phyloP scores from a whole-genome alignment of 2,329 filamentous ascomycete genomes.

The Thielaviopsis ethacetica region DNA sequence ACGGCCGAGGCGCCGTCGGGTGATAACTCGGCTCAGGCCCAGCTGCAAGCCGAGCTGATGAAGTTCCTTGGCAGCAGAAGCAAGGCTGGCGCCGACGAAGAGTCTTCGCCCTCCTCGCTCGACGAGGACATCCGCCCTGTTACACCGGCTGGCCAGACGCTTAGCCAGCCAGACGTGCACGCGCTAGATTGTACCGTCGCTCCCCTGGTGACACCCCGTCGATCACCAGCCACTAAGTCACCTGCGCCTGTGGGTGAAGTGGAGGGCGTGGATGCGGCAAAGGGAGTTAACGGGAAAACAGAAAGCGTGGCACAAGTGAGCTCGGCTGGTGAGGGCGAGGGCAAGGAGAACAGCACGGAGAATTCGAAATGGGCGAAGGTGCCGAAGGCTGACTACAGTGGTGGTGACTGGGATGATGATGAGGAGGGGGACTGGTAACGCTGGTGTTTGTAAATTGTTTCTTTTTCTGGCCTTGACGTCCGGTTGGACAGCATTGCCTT shows the following conservation, averaged over 20 bases:
- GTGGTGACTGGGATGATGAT: conserved; percentile 7
- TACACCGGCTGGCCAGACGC: neutral
- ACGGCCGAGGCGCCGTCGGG: neutral
- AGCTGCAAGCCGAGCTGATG: neutral
- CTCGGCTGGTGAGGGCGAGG: neutral
- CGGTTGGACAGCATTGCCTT: neutral
- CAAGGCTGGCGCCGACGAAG: neutral
- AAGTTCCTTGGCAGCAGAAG: neutral
- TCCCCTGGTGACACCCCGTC: neutral
- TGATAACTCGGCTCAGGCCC: neutral
- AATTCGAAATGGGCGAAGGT: neutral
- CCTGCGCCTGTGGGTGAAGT: no score
- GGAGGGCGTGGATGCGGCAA: no score
- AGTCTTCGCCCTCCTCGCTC: neutral
- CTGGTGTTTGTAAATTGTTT: neutral
- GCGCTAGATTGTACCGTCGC: neutral
- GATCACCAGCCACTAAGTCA: no score
- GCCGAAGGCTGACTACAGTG: conserved; percentile 5
- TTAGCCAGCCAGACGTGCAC: neutral
- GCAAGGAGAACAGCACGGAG: neutral
- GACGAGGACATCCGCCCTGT: neutral
- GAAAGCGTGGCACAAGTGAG: neutral
- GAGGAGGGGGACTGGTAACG: neutral
- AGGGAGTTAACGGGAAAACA: neutral
- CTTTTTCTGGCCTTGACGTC: neutral